Evolutionary conservation across 352 stramenopile species (phyloP).

Genomic region (Phytophthora chlamydospora): DNA sequence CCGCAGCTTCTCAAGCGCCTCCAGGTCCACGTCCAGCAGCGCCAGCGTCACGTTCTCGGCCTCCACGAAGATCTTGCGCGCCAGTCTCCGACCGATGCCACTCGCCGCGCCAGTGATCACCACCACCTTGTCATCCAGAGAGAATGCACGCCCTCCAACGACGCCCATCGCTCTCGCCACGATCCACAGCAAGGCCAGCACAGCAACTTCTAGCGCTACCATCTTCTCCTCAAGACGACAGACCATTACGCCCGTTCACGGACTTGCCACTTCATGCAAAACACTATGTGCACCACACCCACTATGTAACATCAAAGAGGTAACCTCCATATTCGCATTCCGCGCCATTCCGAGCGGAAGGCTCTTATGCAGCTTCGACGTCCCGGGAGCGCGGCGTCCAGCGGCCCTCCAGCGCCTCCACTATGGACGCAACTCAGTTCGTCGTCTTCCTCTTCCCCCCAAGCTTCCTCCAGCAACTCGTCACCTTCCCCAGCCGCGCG

Average conservation of each 20-base stretch:
- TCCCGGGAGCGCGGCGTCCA: neutral
- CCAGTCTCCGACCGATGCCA: conserved; percentile 60
- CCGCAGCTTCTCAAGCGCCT: conserved; percentile 38
- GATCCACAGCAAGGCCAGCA: conserved; percentile 15
- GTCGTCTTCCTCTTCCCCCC: conserved; percentile 1
- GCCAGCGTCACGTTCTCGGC: conserved; percentile 49
- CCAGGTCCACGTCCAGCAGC: conserved; percentile 64
- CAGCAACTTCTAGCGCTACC: neutral
- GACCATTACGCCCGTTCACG: too few species aligned
- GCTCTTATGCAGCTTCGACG: conserved; percentile 7
- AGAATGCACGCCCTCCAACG: conserved; percentile 32
- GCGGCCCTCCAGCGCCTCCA: conserved; percentile 7
- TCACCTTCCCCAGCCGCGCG: conserved; percentile 36
- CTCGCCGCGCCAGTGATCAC: conserved; percentile 70
- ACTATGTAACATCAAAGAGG: too few species aligned
- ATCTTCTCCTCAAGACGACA: too few species aligned
- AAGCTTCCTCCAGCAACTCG: neutral
- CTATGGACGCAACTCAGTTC: conserved; percentile 38
- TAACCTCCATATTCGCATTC: too few species aligned
- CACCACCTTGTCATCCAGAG: conserved; percentile 54
- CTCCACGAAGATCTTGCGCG: conserved; percentile 36
- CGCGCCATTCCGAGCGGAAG: neutral
- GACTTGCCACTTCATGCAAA: too few species aligned
- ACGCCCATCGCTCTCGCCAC: conserved; percentile 1
- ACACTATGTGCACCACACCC: too few species aligned